These are phyloP conservation scores for Eucalyptus melliodora DNA, from an alignment of 345 rosid genomes.

Conservation along the genomic window DNA sequence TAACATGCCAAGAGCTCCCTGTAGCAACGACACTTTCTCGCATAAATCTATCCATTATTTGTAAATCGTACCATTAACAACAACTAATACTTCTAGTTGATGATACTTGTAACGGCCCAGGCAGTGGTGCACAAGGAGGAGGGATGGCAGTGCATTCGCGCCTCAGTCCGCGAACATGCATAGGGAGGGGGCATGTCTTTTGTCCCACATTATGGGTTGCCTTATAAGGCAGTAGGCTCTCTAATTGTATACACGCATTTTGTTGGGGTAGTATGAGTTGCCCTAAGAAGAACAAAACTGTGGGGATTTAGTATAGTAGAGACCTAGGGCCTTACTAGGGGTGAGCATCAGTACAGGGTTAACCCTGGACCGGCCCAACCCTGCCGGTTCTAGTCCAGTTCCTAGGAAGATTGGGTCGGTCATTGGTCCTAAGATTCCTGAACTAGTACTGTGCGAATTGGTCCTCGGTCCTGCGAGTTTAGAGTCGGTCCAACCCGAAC, in stretches of 20 bases:
- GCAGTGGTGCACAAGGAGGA: fast-evolving
- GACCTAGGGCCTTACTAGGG: no score
- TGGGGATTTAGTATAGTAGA: fast-evolving
- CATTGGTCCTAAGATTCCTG: no score
- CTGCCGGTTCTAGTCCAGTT: fast-evolving
- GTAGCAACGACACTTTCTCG: background rate
- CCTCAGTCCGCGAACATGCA: fast-evolving
- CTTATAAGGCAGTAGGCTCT: fast-evolving
- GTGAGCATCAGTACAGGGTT: no score
- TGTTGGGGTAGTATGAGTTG: no score
- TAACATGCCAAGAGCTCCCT: background rate
- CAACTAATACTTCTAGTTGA: background rate
- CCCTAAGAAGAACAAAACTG: fast-evolving
- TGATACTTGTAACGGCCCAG: background rate
- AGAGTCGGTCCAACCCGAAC: fast-evolving
- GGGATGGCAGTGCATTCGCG: fast-evolving
- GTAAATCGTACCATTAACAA: background rate
- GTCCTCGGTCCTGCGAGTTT: fast-evolving
- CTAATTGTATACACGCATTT: fast-evolving
- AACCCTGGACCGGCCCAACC: fast-evolving
- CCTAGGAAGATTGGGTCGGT: fast-evolving
- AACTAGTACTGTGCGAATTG: fast-evolving
- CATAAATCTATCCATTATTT: background rate
- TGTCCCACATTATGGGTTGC: fast-evolving
- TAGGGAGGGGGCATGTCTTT: no score